Percentiles rank a stretch among this genome's conserved stretches.
These are phyloP conservation scores for Rhodocollybia butyracea DNA, from an alignment of 768 basidiomycete species.

Conservation along the genomic window DNA sequence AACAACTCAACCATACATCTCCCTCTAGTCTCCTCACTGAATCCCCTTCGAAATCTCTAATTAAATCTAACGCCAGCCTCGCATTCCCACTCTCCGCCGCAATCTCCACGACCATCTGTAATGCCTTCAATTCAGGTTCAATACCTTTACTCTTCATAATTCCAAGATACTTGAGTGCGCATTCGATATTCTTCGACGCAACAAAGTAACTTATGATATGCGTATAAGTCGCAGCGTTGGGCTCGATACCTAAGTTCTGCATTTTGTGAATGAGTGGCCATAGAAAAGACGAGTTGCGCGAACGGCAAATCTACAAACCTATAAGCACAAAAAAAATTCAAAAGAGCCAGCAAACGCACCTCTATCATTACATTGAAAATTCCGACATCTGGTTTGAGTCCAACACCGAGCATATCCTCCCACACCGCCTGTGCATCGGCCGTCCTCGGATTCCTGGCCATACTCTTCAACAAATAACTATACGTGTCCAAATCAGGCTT, in stretches of 20 bases:
- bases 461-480: conserved; percentile 49
- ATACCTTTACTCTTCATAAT: conserved; percentile 53
- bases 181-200: conserved; percentile 54
- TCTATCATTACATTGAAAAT: conserved; percentile 60
- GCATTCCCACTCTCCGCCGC: conserved; percentile 54
- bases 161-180: conserved; percentile 58
- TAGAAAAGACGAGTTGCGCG: conserved; percentile 33
- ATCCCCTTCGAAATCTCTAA: conserved; percentile 52
- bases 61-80: conserved; percentile 71
- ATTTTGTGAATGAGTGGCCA: conserved; percentile 56
- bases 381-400: conserved; percentile 44
- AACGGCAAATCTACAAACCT: conserved; percentile 43
- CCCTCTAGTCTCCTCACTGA: conserved; percentile 51
- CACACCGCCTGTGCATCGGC: conserved; percentile 62
- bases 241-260: conserved; percentile 43
- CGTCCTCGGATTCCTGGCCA: conserved; percentile 38
- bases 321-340: conserved; percentile 2
- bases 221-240: conserved; percentile 53
- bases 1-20: conserved; percentile 62
- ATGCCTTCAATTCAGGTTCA: conserved; percentile 44
- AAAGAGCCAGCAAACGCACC: conserved; percentile 35
- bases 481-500: conserved; percentile 56
- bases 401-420: conserved; percentile 60
- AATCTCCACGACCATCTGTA: conserved; percentile 48
- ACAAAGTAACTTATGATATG: conserved; percentile 48